A percentile compares a stretch with the other conserved stretches of the same genome.
phyloP scores from a whole-genome alignment of 2,329 filamentous ascomycete species.

The Aureobasidium lini region DNA sequence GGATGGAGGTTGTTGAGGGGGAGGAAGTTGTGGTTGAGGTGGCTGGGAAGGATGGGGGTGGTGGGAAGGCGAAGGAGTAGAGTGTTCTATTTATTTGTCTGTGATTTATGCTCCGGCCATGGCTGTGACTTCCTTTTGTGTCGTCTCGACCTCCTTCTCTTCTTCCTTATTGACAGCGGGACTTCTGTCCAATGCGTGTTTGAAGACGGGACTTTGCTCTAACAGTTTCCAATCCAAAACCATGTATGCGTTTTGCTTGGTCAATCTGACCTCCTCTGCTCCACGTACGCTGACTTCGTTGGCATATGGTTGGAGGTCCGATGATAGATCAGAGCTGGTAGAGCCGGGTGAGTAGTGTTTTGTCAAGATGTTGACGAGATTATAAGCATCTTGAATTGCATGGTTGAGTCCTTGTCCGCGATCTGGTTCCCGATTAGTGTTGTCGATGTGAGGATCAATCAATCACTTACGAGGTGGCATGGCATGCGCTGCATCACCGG shows the following conservation, averaged over 20 bases:
- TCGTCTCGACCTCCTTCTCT: not conserved
- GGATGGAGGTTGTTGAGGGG: too few species aligned
- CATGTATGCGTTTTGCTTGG: slow-evolving; percentile 18
- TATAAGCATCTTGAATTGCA: slow-evolving; percentile 34
- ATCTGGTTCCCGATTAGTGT: slow-evolving; percentile 18
- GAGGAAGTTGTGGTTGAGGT: too few species aligned
- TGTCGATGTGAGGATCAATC: not conserved
- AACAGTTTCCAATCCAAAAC: slow-evolving; percentile 17
- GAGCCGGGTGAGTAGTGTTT: not conserved
- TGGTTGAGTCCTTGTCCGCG: slow-evolving; percentile 43
- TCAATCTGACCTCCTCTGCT: slow-evolving; percentile 15
- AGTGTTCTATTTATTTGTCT: too few species aligned
- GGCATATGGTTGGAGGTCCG: slow-evolving; percentile 14
- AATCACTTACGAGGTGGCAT: slow-evolving; percentile 36
- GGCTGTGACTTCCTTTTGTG: not conserved
- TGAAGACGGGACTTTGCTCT: slow-evolving; percentile 18
- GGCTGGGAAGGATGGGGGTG: too few species aligned
- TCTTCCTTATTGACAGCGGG: not conserved
- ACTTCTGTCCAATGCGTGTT: slow-evolving; percentile 16
- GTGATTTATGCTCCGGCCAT: not conserved
- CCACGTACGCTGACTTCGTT: slow-evolving; percentile 17
- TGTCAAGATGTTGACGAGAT: slow-evolving; percentile 25
- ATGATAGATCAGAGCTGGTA: not conserved
- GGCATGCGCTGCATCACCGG: slow-evolving; percentile 36
- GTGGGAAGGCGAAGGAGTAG: too few species aligned